phyloP scores from a whole-genome alignment of 495 filamentous ascomycete species.

The Penicillium antarcticum region DNA sequence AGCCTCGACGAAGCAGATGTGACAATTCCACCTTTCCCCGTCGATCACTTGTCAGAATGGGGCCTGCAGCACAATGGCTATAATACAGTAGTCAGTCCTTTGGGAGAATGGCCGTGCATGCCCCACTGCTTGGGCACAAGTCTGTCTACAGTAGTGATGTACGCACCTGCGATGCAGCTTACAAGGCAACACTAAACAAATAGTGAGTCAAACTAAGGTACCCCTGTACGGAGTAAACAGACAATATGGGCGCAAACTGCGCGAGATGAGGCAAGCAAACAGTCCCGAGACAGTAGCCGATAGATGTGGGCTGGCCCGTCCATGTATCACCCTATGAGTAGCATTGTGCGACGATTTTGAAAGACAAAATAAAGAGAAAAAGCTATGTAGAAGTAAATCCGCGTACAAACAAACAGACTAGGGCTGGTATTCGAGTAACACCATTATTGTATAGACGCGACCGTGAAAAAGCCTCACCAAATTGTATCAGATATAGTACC shows the following conservation, averaged over 20 bases:
- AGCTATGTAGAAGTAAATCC: background rate
- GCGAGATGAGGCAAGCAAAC: conserved; percentile 3
- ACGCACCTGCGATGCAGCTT: conserved; percentile 4
- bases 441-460: background rate
- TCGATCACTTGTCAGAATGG: background rate
- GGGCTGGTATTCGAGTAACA: background rate
- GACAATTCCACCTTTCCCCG: background rate
- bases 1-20: background rate
- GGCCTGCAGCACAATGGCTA: conserved; percentile 5
- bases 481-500: conserved; percentile 1
- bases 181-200: background rate
- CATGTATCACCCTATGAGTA: background rate
- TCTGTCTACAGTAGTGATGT: background rate
- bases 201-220: background rate
- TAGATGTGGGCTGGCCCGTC: background rate
- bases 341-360: background rate
- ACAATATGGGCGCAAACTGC: background rate
- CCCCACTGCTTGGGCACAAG: conserved; percentile 10
- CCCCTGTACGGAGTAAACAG: conserved; percentile 1
- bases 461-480: background rate
- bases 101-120: conserved; percentile 9
- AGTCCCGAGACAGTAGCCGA: background rate
- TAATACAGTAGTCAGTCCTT: background rate
- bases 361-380: background rate
- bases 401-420: background rate